Percentiles rank a stretch among this genome's conserved stretches.
These are phyloP conservation scores for Cichorium intybus DNA, from an alignment of 140 eudicot genomes.

Conservation along the genomic window DNA sequence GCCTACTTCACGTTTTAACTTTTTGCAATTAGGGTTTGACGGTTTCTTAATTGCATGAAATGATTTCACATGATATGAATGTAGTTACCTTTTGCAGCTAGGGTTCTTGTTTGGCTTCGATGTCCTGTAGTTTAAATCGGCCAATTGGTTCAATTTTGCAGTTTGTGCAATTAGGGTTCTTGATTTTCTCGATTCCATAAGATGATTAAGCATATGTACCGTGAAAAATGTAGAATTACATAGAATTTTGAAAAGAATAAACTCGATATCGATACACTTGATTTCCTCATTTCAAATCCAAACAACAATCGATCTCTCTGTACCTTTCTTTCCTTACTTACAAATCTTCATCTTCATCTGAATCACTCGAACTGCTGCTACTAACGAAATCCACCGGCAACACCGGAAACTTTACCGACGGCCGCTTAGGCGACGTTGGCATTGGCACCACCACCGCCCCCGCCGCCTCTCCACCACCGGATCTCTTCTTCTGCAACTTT, in stretches of 20 bases:
- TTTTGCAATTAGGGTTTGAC: slow-evolving; percentile 1
- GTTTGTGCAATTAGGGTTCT: background rate
- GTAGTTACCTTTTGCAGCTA: background rate
- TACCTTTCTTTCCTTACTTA: slow-evolving; percentile 16
- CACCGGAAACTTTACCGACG: slow-evolving; percentile 62
- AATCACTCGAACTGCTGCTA: slow-evolving; percentile 61
- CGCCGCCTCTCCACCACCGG: slow-evolving; percentile 14
- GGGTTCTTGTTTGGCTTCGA: background rate
- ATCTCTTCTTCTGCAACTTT: slow-evolving; percentile 67
- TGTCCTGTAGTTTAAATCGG: background rate
- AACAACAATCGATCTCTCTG: slow-evolving; percentile 20
- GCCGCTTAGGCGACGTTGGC: slow-evolving; percentile 45
- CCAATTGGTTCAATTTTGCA: background rate
- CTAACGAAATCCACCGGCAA: slow-evolving; percentile 68
- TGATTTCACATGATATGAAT: background rate
- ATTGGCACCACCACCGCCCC: slow-evolving; percentile 30
- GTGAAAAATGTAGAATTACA: slow-evolving; percentile 21
- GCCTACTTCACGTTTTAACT: background rate
- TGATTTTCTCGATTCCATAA: background rate
- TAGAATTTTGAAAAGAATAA: slow-evolving; percentile 23
- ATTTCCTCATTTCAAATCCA: slow-evolving; percentile 28
- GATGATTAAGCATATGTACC: slow-evolving; percentile 9
- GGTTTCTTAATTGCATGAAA: background rate
- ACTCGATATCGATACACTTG: slow-evolving; percentile 35
- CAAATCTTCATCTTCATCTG: slow-evolving; percentile 65